Base-by-base conservation (phyloP, 1,139 yeast species). In the Debaryomyces sp. region DNA sequence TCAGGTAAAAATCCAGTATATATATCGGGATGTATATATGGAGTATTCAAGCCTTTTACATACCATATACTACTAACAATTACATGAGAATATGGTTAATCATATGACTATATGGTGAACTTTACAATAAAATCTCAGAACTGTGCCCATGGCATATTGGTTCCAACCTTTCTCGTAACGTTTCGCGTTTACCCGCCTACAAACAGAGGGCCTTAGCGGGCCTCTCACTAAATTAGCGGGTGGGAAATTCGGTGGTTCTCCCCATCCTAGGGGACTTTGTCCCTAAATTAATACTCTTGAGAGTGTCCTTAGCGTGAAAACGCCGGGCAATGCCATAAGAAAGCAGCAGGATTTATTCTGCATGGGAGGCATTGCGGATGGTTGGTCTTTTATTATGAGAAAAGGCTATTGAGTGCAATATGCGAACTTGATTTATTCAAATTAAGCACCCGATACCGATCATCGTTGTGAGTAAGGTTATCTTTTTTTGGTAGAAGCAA, bases 161-260 rank as follows among this genome's bases (percentile, higher is more conserved):
- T 58, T 62, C 66, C 57, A 58, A 64, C 77, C 67, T 67, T 61
- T 66, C 79, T 73, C 75, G 71, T 63, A 63, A 66, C 81, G 77
- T 68, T 80, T 83, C 84, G 85, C 85, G 80, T 79, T 75, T 79
- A 83, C 89, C 87, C 85, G 86, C 70, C 59, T 55, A 73, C 88
- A 71, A 58, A 77, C 74, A 76, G 75, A 65, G 35, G 39, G 18
- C 45, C 54, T 44, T 47, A 15, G 7, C 51, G 29, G 51, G 51
- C 52, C 44, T 50, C 40, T 41, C 43, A 33, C 51, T 54, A 48
- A 38, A 41, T 61, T 58, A 41, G 78, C 84, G 86, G 87, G 89
- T 84, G 89, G 89, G 89, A 84, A 84, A 84, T 84, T 84, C 89
- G 89, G 89, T 84, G 89, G 80, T 78, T 66, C 83, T 64, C 88